Evolutionary conservation across 2,329 filamentous ascomycete species (phyloP).

Genomic region (Neopestalotiopsis sp.): DNA sequence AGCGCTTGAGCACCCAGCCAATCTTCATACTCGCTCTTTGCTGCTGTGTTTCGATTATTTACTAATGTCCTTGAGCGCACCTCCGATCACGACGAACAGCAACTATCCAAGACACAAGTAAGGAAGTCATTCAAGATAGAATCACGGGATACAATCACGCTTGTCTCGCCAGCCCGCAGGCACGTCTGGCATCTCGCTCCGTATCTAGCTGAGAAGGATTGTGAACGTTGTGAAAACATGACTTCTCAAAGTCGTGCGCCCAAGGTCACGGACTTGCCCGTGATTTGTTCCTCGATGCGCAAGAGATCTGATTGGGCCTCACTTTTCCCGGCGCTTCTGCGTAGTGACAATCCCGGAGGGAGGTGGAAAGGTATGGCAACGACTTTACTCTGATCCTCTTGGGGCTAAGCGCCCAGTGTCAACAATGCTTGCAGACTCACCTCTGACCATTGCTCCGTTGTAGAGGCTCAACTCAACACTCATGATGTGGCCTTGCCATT

Average conservation of each 20-base stretch:
- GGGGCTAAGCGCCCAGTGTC: neutral
- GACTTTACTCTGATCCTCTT: neutral
- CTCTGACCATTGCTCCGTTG: neutral
- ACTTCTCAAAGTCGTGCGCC: neutral
- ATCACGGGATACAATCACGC: no score
- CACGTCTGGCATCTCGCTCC: neutral
- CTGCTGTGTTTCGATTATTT: no score
- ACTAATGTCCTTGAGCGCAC: no score
- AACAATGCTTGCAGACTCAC: slow-evolving; percentile 4
- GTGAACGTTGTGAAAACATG: neutral
- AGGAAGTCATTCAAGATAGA: no score
- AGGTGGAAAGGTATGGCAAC: slow-evolving; percentile 34
- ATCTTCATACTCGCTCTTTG: no score
- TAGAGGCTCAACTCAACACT: slow-evolving; percentile 46
- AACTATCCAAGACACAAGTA: no score
- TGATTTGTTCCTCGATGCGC: slow-evolving; percentile 36
- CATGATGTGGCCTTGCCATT: slow-evolving; percentile 53
- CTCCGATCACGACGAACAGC: no score
- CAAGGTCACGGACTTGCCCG: slow-evolving; percentile 27
- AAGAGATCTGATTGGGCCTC: slow-evolving; percentile 34
- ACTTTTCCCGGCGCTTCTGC: slow-evolving; percentile 29
- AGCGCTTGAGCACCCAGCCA: no score
- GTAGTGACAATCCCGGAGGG: slow-evolving; percentile 21
- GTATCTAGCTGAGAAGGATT: neutral
- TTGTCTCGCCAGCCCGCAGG: no score